These are phyloP conservation scores for Neotropicomus parvogracilis DNA, from an alignment of 1,284 basidiomycete genomes.

Conservation along the genomic window DNA sequence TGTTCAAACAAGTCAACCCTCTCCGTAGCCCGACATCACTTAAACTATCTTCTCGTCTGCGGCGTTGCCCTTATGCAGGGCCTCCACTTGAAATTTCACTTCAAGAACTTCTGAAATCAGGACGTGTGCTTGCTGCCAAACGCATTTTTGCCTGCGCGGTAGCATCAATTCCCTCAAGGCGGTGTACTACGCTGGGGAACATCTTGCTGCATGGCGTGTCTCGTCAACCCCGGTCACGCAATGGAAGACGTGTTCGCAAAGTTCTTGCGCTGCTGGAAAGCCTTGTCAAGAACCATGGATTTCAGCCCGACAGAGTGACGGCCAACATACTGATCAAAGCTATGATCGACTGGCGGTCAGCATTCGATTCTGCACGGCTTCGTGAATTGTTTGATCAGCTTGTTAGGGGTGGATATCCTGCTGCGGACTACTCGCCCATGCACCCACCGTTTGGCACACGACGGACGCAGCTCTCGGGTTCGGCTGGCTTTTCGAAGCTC, in stretches of 20 bases:
- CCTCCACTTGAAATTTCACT: constrained; percentile 16
- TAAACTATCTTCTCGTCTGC: constrained; percentile 20
- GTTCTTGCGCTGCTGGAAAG: constrained; percentile 39
- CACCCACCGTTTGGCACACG: constrained; percentile 44
- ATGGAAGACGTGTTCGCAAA: constrained; percentile 43
- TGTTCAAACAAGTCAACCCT: background rate
- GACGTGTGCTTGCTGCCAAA: constrained; percentile 41
- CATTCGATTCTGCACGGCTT: constrained; percentile 41
- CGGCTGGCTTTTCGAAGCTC: constrained; percentile 35
- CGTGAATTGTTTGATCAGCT: constrained; percentile 59
- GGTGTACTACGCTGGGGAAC: constrained; percentile 50
- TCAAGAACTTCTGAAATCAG: constrained; percentile 23
- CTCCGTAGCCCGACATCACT: constrained; percentile 15
- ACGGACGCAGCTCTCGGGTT: constrained; percentile 10
- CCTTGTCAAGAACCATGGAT: constrained; percentile 41
- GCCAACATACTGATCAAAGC: constrained; percentile 60
- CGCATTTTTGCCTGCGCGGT: constrained; percentile 37
- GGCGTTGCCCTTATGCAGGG: constrained; percentile 3
- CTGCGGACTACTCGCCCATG: constrained; percentile 24
- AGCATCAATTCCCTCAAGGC: constrained; percentile 28
- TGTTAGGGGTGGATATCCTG: constrained; percentile 54
- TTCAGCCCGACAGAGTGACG: constrained; percentile 60
- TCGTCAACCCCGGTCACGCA: constrained; percentile 32
- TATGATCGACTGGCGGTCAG: constrained; percentile 45
- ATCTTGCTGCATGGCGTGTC: constrained; percentile 48